Evolutionary conservation across 1,139 yeast genomes (phyloP).

Genomic region (Hansenula sp.): DNA sequence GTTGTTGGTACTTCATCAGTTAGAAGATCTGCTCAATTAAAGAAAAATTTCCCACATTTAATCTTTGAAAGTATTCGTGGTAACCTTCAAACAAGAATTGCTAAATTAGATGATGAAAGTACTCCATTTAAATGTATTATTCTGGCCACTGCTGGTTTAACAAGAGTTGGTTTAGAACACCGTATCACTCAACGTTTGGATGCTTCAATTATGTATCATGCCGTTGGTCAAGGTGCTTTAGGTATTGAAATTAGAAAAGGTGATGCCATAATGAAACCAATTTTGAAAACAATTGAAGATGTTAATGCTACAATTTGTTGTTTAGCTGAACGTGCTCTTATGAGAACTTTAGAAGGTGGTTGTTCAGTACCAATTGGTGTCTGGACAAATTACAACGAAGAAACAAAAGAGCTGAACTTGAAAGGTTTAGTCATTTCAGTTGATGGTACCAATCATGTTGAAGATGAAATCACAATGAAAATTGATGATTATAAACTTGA

Average conservation of each 20-base stretch:
- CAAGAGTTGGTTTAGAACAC: conserved; percentile 62
- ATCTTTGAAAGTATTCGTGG: conserved; percentile 83
- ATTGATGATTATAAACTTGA: conserved; percentile 40
- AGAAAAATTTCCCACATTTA: conserved; percentile 52
- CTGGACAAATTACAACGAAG: conserved; percentile 49
- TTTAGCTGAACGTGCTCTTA: conserved; percentile 82
- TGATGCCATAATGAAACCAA: conserved; percentile 52
- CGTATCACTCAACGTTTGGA: conserved; percentile 70
- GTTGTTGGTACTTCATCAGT: conserved; percentile 93
- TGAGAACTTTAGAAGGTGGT: conserved; percentile 93
- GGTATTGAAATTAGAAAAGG: conserved; percentile 82
- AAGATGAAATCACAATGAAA: conserved; percentile 27
- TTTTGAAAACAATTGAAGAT: conserved; percentile 65
- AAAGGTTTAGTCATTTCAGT: conserved; percentile 80
- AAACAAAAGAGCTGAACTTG: conserved; percentile 40
- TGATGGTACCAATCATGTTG: conserved; percentile 71
- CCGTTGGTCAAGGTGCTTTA: conserved; percentile 97
- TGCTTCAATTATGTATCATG: conserved; percentile 87
- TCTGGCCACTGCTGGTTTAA: conserved; percentile 89
- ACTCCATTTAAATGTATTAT: conserved; percentile 71
- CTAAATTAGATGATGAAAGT: conserved; percentile 70
- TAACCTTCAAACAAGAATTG: conserved; percentile 74
- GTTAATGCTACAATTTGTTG: conserved; percentile 69
- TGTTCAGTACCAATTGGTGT: conserved; percentile 98
- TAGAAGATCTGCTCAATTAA: conserved; percentile 80